Conservation (phyloP, 2,329 filamentous ascomycete genomes). For the Aquanectria penicillioides region DNA sequence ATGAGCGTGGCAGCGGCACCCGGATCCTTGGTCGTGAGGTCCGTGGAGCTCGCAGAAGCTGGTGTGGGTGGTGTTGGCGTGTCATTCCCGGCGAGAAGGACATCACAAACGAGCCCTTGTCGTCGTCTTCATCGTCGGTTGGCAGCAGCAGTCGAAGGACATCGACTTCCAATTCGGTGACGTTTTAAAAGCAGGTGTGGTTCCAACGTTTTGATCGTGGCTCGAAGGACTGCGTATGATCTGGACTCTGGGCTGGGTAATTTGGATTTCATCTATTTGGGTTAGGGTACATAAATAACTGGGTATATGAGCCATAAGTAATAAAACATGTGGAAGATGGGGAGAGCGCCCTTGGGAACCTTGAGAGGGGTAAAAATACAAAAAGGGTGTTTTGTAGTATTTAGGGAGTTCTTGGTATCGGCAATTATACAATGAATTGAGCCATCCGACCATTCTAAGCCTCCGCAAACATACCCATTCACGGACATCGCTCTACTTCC, state of each 20-base stretch:
- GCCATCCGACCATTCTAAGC: slow-evolving; percentile 22
- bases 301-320: slow-evolving; percentile 5
- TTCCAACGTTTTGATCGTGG: neutral
- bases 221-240: neutral
- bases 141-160: slow-evolving; percentile 33
- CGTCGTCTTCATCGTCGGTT: slow-evolving; percentile 38
- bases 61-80: slow-evolving; percentile 92
- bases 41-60: slow-evolving; percentile 75
- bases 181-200: slow-evolving; percentile 15
- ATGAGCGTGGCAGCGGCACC: slow-evolving; percentile 71
- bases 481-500: slow-evolving; percentile 21
- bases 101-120: slow-evolving; percentile 36
- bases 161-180: slow-evolving; percentile 35
- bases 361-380: slow-evolving; percentile 26
- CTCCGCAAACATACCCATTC: slow-evolving; percentile 24
- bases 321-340: slow-evolving; percentile 11
- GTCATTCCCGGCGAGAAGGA: slow-evolving; percentile 72
- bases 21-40: slow-evolving; percentile 77
- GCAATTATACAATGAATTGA: slow-evolving; percentile 37
- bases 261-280: neutral
- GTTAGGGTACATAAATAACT: slow-evolving; percentile 5
- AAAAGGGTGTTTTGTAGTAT: slow-evolving; percentile 26
- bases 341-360: neutral
- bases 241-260: neutral
- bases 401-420: slow-evolving; percentile 36